Conservation (phyloP, 2,329 filamentous ascomycete species). For the Aspergillus phoenicis region DNA sequence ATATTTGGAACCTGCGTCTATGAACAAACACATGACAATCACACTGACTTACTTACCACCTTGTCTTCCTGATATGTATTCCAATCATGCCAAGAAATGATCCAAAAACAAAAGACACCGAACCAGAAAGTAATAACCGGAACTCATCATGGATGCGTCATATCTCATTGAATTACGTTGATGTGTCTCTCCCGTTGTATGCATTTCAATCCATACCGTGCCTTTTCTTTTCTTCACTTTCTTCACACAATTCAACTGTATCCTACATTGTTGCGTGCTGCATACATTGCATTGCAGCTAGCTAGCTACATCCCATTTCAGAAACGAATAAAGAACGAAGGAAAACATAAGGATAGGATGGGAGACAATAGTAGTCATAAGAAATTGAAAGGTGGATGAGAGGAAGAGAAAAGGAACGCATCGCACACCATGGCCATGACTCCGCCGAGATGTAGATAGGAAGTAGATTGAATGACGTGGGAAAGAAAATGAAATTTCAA, state of each 20-base stretch:
- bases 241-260: background rate
- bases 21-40: no score
- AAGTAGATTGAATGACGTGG: background rate
- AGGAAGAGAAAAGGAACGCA: background rate
- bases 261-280: background rate
- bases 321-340: background rate
- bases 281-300: background rate
- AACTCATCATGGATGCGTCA: no score
- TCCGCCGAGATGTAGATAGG: conserved; percentile 14
- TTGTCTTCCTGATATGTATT: no score
- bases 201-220: no score
- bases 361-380: background rate
- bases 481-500: background rate
- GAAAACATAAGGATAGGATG: background rate
- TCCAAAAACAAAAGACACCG: no score
- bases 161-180: no score
- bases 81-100: no score
- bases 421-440: background rate
- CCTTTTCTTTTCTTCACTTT: background rate
- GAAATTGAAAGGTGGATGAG: background rate
- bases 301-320: conserved; percentile 1
- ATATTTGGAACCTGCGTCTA: no score
- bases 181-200: no score
- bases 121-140: no score
- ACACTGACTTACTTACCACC: no score